phyloP scores from a whole-genome alignment of 805 yeast genomes.

The Metschnikowia cubensis region DNA sequence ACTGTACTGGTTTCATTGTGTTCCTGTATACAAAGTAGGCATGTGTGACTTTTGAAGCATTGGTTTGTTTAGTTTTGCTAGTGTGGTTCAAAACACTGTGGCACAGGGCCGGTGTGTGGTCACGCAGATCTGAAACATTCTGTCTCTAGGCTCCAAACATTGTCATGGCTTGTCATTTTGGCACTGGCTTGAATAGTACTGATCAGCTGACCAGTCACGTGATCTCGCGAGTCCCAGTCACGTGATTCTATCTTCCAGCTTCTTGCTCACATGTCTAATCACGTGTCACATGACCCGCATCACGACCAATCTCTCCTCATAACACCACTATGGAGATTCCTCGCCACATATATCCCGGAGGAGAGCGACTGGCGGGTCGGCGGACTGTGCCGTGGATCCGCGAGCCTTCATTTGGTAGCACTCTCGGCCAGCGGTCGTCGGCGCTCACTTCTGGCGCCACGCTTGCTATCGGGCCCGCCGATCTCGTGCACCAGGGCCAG shows the following conservation, averaged over 20 bases:
- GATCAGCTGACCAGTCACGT: too few species aligned
- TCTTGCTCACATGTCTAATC: neutral
- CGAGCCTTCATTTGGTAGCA: conserved; percentile 28
- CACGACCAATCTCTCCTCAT: neutral
- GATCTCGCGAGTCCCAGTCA: neutral
- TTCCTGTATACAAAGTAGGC: too few species aligned
- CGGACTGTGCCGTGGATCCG: conserved; percentile 24
- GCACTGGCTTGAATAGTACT: too few species aligned
- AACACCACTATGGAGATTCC: neutral
- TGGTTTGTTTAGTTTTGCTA: too few species aligned
- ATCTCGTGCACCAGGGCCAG: conserved; percentile 37
- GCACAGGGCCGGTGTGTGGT: too few species aligned
- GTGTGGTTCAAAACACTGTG: too few species aligned
- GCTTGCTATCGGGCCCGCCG: conserved; percentile 31
- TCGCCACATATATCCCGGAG: neutral
- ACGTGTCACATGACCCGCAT: neutral
- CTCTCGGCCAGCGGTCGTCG: conserved; percentile 24
- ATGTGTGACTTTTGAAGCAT: too few species aligned
- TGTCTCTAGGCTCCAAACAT: too few species aligned
- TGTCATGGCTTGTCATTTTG: too few species aligned
- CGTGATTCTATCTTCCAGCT: neutral
- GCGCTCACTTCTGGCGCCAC: conserved; percentile 18
- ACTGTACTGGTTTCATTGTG: too few species aligned
- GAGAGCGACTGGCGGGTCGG: neutral
- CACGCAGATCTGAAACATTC: too few species aligned